Percentiles rank a stretch among this genome's conserved stretches.
Evolutionary conservation across 257 asterid genomes (phyloP).

Genomic region (Thymus quinquecostatus): DNA sequence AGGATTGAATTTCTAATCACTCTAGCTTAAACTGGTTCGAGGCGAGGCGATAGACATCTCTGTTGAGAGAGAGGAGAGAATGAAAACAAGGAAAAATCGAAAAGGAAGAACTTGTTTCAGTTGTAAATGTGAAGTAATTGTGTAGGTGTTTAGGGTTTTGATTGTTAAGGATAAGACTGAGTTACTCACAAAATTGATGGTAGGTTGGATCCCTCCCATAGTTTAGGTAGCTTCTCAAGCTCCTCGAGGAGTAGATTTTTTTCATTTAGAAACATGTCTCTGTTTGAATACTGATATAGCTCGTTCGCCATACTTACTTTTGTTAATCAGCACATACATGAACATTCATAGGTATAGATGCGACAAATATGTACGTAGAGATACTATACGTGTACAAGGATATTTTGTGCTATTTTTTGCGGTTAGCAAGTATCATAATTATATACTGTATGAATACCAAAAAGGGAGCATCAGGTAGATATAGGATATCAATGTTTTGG

Average conservation of each 20-base stretch:
- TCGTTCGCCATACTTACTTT: background rate
- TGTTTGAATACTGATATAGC: background rate
- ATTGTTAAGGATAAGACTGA: conserved; percentile 12
- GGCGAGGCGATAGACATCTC: conserved; percentile 8
- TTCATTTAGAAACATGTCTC: background rate
- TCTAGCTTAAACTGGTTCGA: background rate
- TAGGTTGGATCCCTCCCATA: conserved; percentile 8
- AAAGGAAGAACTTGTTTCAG: conserved; percentile 2
- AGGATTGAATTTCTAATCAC: background rate
- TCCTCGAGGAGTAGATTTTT: background rate
- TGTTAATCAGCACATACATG: background rate
- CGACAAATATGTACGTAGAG: background rate
- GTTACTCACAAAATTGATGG: background rate
- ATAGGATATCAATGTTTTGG: background rate
- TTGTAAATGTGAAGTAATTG: conserved; percentile 7
- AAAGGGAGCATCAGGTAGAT: conserved; percentile 9
- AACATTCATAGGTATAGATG: background rate
- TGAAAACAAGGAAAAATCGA: background rate
- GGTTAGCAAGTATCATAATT: background rate
- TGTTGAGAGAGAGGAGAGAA: background rate
- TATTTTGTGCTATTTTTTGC: background rate
- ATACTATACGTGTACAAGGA: background rate
- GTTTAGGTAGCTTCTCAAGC: conserved; percentile 15
- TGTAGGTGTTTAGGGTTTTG: conserved; percentile 26
- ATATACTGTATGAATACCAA: background rate